Conservation (phyloP, 768 basidiomycete species). For the Boletus sp. region DNA sequence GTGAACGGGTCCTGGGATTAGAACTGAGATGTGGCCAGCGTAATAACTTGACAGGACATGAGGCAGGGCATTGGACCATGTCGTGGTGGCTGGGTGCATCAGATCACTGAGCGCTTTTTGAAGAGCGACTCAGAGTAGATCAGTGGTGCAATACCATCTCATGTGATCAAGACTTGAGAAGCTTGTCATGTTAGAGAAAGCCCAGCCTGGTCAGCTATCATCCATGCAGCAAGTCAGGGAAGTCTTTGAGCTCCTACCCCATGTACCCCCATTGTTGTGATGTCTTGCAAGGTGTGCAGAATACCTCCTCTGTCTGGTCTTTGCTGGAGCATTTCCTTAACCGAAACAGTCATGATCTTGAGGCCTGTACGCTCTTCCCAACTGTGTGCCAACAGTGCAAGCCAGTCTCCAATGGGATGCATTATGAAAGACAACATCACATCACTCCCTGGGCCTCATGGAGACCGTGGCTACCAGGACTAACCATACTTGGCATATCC, state of each 20-base stretch:
- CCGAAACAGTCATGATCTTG: slow-evolving; percentile 39
- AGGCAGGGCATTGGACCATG: too few relatives aligned
- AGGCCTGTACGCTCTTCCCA: slow-evolving; percentile 21
- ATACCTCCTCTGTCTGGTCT: slow-evolving; percentile 5
- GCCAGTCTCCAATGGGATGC: slow-evolving; percentile 17
- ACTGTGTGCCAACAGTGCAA: too few relatives aligned
- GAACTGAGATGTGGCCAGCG: too few relatives aligned
- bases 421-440: slow-evolving; percentile 54
- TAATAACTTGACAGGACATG: too few relatives aligned
- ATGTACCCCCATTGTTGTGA: not conserved
- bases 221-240: slow-evolving; percentile 24
- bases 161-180: too few relatives aligned
- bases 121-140: too few relatives aligned
- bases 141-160: too few relatives aligned
- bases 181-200: slow-evolving; percentile 33
- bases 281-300: slow-evolving; percentile 9
- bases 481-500: slow-evolving; percentile 76
- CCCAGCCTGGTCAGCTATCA: slow-evolving; percentile 27
- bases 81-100: too few relatives aligned
- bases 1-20: too few relatives aligned
- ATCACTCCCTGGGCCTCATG: slow-evolving; percentile 30
- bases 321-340: slow-evolving; percentile 47
- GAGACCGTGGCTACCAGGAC: slow-evolving; percentile 68
- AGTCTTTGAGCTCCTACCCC: not conserved
- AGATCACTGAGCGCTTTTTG: too few relatives aligned